Percentiles rank a stretch among this genome's conserved stretches.
These are phyloP conservation scores for Tolypocladium album DNA, from an alignment of 2,329 filamentous ascomycete species.

Conservation along the genomic window DNA sequence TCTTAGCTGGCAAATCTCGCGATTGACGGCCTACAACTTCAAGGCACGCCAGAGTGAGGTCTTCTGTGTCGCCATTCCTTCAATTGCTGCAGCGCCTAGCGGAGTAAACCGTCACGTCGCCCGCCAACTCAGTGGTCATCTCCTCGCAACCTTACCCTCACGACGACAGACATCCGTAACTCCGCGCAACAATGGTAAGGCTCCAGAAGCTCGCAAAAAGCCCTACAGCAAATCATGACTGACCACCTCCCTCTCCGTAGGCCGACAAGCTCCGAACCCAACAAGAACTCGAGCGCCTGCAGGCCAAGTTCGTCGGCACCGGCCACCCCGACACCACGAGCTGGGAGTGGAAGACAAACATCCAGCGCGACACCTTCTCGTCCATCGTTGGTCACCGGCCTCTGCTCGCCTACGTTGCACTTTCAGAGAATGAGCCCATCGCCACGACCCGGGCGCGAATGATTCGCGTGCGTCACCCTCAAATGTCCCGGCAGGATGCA, in stretches of 20 bases:
- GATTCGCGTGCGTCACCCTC: constrained; percentile 49
- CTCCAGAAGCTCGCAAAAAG: not conserved
- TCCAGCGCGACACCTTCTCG: constrained; percentile 84
- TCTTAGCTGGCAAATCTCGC: not conserved
- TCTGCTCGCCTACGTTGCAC: constrained; percentile 76
- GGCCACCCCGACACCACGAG: constrained; percentile 94
- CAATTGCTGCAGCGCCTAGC: not conserved
- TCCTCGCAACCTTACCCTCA: not conserved
- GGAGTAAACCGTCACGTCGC: not conserved
- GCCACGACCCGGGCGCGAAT: constrained; percentile 71
- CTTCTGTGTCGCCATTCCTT: fast-evolving
- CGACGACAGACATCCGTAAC: not conserved
- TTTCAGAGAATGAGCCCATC: constrained; percentile 76
- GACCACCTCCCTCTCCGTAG: constrained; percentile 25
- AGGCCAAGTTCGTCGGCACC: constrained; percentile 91
- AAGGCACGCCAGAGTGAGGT: not conserved
- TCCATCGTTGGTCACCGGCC: constrained; percentile 85
- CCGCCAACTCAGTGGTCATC: not conserved
- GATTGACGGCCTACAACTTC: not conserved
- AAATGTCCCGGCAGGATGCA: not conserved
- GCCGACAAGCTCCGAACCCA: constrained; percentile 97
- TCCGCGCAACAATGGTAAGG: constrained; percentile 13
- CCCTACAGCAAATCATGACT: not conserved
- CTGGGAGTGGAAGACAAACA: constrained; percentile 96
- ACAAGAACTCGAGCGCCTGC: constrained; percentile 93